phyloP scores from a whole-genome alignment of 495 filamentous ascomycete species.

The Saxophila tyrrhenica region DNA sequence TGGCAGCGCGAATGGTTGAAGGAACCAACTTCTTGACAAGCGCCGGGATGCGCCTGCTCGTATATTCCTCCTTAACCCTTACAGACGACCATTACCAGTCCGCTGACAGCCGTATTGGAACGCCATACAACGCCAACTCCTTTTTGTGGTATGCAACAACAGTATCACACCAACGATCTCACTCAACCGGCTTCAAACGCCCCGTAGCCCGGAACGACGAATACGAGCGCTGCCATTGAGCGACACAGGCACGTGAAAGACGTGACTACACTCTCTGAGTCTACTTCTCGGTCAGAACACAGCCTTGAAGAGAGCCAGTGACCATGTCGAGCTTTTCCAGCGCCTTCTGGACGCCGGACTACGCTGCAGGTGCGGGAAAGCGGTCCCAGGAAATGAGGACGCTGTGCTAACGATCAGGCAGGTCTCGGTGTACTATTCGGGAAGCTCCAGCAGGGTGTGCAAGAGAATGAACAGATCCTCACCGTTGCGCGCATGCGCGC shows the following conservation, averaged over 20 bases:
- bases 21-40: too few relatives aligned
- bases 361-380: conserved; percentile 59
- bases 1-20: too few relatives aligned
- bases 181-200: too few relatives aligned
- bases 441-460: conserved; percentile 91
- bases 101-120: too few relatives aligned
- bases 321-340: conserved; percentile 73
- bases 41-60: too few relatives aligned
- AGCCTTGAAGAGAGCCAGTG: background rate
- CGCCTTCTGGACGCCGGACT: conserved; percentile 93
- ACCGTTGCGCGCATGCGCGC: conserved; percentile 88
- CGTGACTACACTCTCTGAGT: too few relatives aligned
- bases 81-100: too few relatives aligned
- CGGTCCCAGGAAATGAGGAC: background rate
- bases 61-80: too few relatives aligned
- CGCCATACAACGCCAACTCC: too few relatives aligned
- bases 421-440: conserved; percentile 89
- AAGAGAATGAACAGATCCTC: conserved; percentile 89
- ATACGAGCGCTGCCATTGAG: background rate
- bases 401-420: conserved; percentile 22
- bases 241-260: background rate
- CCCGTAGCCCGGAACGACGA: background rate
- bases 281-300: background rate
- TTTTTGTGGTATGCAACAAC: background rate
- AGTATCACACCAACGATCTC: too few relatives aligned